Conservation (phyloP, 257 asterid genomes). For the Eustoma russellianum region DNA sequence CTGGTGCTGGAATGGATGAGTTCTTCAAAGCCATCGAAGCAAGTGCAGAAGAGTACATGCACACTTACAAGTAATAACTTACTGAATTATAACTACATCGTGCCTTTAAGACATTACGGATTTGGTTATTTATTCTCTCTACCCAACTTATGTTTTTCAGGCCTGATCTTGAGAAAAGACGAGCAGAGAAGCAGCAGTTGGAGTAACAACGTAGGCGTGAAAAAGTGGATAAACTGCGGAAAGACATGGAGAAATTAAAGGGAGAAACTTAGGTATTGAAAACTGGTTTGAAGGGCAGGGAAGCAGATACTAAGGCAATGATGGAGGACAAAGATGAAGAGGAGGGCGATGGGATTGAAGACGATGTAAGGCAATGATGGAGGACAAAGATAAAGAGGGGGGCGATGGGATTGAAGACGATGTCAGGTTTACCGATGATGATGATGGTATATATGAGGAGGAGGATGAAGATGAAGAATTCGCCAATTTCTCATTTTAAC, state of each 20-base stretch:
- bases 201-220: conserved; percentile 74
- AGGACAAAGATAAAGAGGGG: conserved; percentile 35
- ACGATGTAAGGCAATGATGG: conserved; percentile 37
- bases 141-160: conserved; percentile 23
- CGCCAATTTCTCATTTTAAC: conserved; percentile 28
- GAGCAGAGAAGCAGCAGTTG: conserved; percentile 59
- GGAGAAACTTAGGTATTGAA: conserved; percentile 77
- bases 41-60: conserved; percentile 90
- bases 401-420: conserved; percentile 33
- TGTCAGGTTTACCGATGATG: conserved; percentile 25
- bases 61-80: conserved; percentile 57
- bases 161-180: conserved; percentile 85
- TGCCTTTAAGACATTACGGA: not conserved
- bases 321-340: conserved; percentile 38
- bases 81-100: not conserved
- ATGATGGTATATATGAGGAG: conserved; percentile 22
- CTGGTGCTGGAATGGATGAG: conserved; percentile 83
- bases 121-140: not conserved
- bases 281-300: conserved; percentile 66
- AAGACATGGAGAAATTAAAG: conserved; percentile 72
- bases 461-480: conserved; percentile 34
- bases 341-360: conserved; percentile 32
- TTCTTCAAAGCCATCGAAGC: conserved; percentile 74
- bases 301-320: conserved; percentile 21
- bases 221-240: conserved; percentile 75